Percentiles rank a stretch among this genome's conserved stretches.
Evolutionary conservation across 805 yeast genomes (phyloP).

Genomic region (Pichia paraexigua): DNA sequence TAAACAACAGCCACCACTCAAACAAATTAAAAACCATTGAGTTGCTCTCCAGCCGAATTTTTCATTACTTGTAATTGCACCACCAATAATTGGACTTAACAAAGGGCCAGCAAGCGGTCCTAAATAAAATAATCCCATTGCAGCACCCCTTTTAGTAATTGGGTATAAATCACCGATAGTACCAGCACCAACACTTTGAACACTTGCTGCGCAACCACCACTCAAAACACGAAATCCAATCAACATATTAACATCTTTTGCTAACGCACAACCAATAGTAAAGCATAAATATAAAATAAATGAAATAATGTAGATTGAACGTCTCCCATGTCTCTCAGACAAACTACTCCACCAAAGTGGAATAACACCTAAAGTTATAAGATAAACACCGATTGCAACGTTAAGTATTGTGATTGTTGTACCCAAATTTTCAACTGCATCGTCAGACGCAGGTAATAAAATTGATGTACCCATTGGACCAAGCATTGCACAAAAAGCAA

Average conservation of each 20-base stretch:
- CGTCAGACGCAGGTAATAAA: slow-evolving; percentile 67
- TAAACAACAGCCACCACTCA: slow-evolving; percentile 47
- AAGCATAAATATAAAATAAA: slow-evolving; percentile 58
- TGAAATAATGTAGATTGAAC: slow-evolving; percentile 64
- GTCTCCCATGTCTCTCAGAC: slow-evolving; percentile 67
- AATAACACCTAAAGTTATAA: slow-evolving; percentile 65
- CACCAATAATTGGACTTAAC: slow-evolving; percentile 73
- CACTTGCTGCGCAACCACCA: slow-evolving; percentile 80
- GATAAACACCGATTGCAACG: slow-evolving; percentile 72
- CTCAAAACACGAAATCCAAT: slow-evolving; percentile 62
- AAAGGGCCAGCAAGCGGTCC: slow-evolving; percentile 82
- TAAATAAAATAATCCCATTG: slow-evolving; percentile 71
- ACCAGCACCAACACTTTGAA: slow-evolving; percentile 87
- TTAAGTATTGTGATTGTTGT: slow-evolving; percentile 59
- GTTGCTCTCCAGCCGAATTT: slow-evolving; percentile 86
- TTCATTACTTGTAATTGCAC: slow-evolving; percentile 47
- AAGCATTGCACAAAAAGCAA: slow-evolving; percentile 66
- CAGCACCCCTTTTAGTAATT: slow-evolving; percentile 63
- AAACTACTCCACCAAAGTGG: slow-evolving; percentile 88
- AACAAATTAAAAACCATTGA: slow-evolving; percentile 72
- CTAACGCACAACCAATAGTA: slow-evolving; percentile 62
- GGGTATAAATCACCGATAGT: slow-evolving; percentile 68
- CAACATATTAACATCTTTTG: slow-evolving; percentile 52
- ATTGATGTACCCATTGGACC: slow-evolving; percentile 92
- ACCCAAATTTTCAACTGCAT: slow-evolving; percentile 44